Evolutionary conservation across 2,329 filamentous ascomycete species (phyloP), one percentile per base, ranked within the genome.

Genomic region (Tolypocladium pustulatum): DNA sequence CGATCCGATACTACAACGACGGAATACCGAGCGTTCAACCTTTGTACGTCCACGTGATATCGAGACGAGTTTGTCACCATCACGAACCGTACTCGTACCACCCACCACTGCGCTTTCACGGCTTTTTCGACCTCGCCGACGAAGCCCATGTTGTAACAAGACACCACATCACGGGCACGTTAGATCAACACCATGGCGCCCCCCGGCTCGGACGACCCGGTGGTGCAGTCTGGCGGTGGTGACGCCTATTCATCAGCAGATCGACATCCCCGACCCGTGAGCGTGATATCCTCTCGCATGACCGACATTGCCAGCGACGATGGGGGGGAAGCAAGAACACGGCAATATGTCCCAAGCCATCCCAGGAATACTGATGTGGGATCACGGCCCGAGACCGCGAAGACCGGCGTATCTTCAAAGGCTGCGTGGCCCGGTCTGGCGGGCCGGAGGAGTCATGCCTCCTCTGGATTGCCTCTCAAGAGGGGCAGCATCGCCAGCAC

Each of bases 211-310:
- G 69, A 70, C 59, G 67, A 69, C 60, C 71, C 68, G 59, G 66
- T 72, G 36, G 67, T 67, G 56, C 72, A 73, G 59, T 72, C 75
- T 52, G 66, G 67, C 56, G 72, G 77, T 56, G 74, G 74, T 43
- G 69, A 70, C 58, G 67, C 69, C 60, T 75, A 77, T 57, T 69
- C 73, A 25, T 66, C 65, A 43, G 73, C 76, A 3, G 72, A 75
- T 67, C 69, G 76, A 49, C 68, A 73, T 51, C 70, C 76, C 60
- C 79, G 82, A 37, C 79, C 82, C 27, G 78, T 84, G 54, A 88
- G 86, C 63, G 79, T 88, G 59, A 87, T 89, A 57, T 90, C 87
- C 34, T 89, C 86, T 59, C 84, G 84, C 61, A 86, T 90, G 81
- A 90, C 86, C 37, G 83, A 86, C 61, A 81, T 85, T 60, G 78